Evolutionary conservation across 2,329 filamentous ascomycete species (phyloP), one percentile per base, ranked within the genome.

Genomic region (Fusarium sp.): DNA sequence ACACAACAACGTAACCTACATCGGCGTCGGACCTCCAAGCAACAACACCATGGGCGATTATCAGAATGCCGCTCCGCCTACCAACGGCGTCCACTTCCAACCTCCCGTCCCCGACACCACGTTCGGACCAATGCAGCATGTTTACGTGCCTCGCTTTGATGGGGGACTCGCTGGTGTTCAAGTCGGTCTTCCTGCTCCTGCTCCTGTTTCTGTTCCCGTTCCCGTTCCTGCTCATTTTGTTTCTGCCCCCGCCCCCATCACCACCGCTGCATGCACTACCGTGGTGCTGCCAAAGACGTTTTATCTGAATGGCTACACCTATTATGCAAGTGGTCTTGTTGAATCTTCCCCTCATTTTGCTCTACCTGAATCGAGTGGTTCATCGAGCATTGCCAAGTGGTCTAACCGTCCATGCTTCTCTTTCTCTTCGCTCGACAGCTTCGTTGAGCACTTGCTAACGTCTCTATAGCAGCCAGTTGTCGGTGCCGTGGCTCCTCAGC

Each of bases 51-150:
- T 72, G 80, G 79, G 77, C 58, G 79, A 80, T 62, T 84, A 85
- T 70, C 78, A 79, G 65, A 82, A 82, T 69, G 67, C 78, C n/a
- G 74, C 71, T n/a, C 83, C 80, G 68, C 79, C 81, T 42, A 76
- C 79, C 29, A 74, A 73, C 51, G 84, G 83, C 58, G 75, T 85
- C 54, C 83, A 86, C 75, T 89, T 85, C 72, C 85, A 89, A 73
- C 87, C 87, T 1, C 86, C 85, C 27, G 85, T 87, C 14, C 85
- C 86, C 4, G 85, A 87, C 69, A 87, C 86, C 14, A 84, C 83
- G 44, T 81, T 83, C 74, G 87, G 87, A 4, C 83, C 85, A 2
- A 85, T 85, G 62, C 73, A 81, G 27, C 86, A 89, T 68, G 81
- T 82, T 18, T 89, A 88, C 70, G 78, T 85, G 57, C 87, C 87